Evolutionary conservation across 345 rosid genomes (phyloP), one percentile per base, ranked within the genome.

Genomic region (Cardamine chenopodiifolia): DNA sequence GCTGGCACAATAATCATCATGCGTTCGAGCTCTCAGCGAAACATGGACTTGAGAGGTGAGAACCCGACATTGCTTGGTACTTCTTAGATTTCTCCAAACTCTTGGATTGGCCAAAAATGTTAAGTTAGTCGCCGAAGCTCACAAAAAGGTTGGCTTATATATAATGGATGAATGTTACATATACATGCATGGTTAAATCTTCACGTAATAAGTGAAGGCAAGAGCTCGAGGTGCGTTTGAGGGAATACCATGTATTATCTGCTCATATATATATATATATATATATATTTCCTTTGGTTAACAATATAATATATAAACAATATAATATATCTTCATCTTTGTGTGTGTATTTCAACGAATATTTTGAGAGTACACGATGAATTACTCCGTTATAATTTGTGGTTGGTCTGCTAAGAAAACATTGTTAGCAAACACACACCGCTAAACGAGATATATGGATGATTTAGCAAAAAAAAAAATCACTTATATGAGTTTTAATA

Each of bases 1-100:
- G 97, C 32, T 89, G 94, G 97, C 97, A 86, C 81, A 89, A 85
- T 31, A 87, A 91, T 66, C 94, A 91, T 79, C 97, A 91, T 74
- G 91, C 92, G 0, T 89, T 87, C 12, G 91, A 87, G 52, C 84
- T 56, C 74, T 89, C 93, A 5, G 93, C 89, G 0, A 79, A 85
- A 22, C 95, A 91, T 25, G 97, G 92, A 31, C 72, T 89, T 6
- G 86, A 89, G 74, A 85, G 95, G 95, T 89, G 92, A 89, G 89
- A 91, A 42, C 37, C 84, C 4, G 92, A 91, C 78, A 49, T 86
- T 82, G 86, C 97, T 66, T 89, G 97, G 92, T 87, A 80, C 66
- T 61, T 83, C 31, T 86, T 19, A 72, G 74, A 64, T 63, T 86
- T 31, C 92, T 90, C 37, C 85, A 84, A 78, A 81, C 76, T n/a